Evolutionary conservation across 2,329 filamentous ascomycete genomes (phyloP).

Genomic region (Fusarium marasasianum): DNA sequence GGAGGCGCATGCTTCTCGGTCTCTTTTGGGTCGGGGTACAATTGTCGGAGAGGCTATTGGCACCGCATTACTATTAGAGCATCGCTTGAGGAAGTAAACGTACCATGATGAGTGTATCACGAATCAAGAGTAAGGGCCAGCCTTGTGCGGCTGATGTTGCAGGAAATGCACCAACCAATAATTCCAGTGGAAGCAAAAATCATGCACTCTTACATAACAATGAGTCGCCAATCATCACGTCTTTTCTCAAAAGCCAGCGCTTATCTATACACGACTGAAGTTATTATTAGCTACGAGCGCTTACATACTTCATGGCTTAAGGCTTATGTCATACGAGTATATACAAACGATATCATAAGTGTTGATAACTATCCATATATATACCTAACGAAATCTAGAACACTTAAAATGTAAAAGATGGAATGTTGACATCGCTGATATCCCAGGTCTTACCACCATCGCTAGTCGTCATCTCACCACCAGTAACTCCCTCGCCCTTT

Average conservation of each 20-base stretch:
- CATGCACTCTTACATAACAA: background rate
- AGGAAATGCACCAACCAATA: background rate
- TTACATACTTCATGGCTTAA: rapidly evolving
- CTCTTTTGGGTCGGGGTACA: background rate
- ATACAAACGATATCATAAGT: background rate
- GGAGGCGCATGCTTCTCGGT: rapidly evolving
- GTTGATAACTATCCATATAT: rapidly evolving
- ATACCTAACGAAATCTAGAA: rapidly evolving
- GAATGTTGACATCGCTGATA: constrained; percentile 5
- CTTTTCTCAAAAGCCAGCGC: background rate
- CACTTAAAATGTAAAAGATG: background rate
- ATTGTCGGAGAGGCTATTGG: background rate
- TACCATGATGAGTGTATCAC: background rate
- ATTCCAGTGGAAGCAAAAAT: background rate
- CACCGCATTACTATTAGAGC: background rate
- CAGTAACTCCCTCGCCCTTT: constrained; percentile 22
- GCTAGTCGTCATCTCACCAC: constrained; percentile 4
- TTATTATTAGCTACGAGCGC: background rate
- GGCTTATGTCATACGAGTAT: too few species aligned
- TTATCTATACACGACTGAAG: rapidly evolving
- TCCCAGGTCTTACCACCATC: constrained; percentile 25
- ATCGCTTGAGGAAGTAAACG: rapidly evolving
- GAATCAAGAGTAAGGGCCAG: background rate
- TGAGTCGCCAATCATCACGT: background rate
- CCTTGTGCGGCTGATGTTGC: background rate